Base-by-base conservation (phyloP, 1,139 yeast species). In the Sporopachydermia cereana region DNA sequence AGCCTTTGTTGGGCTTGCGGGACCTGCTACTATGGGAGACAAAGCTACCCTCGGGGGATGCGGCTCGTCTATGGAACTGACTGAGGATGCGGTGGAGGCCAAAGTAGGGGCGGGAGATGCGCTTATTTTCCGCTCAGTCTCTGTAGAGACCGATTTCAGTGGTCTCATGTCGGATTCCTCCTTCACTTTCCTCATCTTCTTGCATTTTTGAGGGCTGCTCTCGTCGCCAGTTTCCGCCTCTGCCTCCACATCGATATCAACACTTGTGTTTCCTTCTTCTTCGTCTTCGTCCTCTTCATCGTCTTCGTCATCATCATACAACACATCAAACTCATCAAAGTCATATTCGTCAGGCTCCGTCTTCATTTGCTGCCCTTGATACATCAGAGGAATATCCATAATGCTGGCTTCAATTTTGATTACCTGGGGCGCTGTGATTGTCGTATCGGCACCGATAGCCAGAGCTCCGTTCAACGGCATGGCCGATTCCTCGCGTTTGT, bases 211-310 rank as follows among this genome's bases (percentile, higher is more conserved):
- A 12, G 5, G 18, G 20, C 9, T 34, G 20, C 41, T 47, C 48
- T 12, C 56, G 24, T 51, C 54, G 27, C 50, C 48, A 31, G 49
- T 46, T 12, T 44, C 50, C 12, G 53, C 56, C 24, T 52, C 54
- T 43, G 61, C 70, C 43, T 63, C 68, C 41, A 64, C 67, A 31
- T 65, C 64, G 43, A 64, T n/a, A n/a, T 62, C 56, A 25, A 51
- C 54, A 29, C 50, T 48, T 34, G 49, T 60, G 18, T 53, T 56
- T 34, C 58, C 63, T 24, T 62, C 69, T 43, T 62, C 70, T 43
- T 62, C 68, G 39, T 63, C 67, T 31, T 64, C 64, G 43, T 64
- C 72, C 45, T 66, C 67, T 51, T 68, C 69, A n/a, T 67, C 76
- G 49, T 47, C 43, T 18, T 66, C 73, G 44, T 66, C 62, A 49